phyloP scores from a whole-genome alignment of 352 stramenopile species.

The Lagenidium giganteum region DNA sequence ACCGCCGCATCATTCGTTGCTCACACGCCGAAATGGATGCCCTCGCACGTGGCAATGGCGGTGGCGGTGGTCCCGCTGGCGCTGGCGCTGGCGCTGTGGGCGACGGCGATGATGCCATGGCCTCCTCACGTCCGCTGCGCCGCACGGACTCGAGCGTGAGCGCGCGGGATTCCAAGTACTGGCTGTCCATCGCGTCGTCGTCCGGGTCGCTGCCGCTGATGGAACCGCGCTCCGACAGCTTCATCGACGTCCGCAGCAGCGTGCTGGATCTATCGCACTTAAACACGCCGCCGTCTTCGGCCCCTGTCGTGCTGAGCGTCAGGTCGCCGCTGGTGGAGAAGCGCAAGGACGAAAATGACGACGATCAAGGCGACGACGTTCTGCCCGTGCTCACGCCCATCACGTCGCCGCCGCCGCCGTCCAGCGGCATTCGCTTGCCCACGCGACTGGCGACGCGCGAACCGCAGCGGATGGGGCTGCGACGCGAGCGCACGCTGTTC shows the following conservation, averaged over 20 bases:
- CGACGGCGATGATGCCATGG: too few relatives aligned
- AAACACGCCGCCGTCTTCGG: not conserved
- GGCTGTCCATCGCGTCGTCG: slow-evolving; percentile 37
- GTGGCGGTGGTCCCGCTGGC: too few relatives aligned
- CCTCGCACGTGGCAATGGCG: too few relatives aligned
- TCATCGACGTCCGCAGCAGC: slow-evolving; percentile 2
- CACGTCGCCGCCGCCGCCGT: slow-evolving; percentile 14
- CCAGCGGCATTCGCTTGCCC: slow-evolving; percentile 6
- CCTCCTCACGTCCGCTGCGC: too few relatives aligned
- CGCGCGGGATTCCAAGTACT: slow-evolving; percentile 62
- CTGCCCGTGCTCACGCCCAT: not conserved
- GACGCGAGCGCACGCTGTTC: slow-evolving; percentile 1
- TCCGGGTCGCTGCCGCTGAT: slow-evolving; percentile 22
- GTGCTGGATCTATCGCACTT: not conserved
- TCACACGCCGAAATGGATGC: too few relatives aligned
- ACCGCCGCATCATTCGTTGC: too few relatives aligned
- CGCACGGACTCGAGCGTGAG: slow-evolving; percentile 39
- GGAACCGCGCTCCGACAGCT: too few relatives aligned
- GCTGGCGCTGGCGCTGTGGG: too few relatives aligned
- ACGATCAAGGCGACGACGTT: not conserved
- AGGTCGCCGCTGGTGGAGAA: not conserved
- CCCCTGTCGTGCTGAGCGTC: not conserved
- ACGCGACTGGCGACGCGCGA: not conserved
- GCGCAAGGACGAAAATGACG: not conserved
- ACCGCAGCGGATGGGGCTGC: not conserved